These are phyloP conservation scores for Breviolum minutum DNA, from an alignment of 73 alveolate genomes.

Conservation along the genomic window DNA sequence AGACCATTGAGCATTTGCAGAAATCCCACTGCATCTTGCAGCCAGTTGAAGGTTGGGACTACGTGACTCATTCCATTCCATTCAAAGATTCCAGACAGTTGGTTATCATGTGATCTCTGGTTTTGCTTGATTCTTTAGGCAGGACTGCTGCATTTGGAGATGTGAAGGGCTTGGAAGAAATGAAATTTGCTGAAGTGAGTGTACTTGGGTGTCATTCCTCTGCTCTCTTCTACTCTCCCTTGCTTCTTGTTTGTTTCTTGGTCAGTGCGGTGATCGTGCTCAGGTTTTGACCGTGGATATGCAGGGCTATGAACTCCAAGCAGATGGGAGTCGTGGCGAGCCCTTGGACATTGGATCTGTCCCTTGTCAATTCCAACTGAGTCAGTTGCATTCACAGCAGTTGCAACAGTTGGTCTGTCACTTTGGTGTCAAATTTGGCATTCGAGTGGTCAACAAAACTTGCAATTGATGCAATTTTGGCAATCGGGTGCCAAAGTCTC, in stretches of 20 bases:
- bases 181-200: background rate
- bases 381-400: background rate
- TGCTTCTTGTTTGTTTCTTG: background rate
- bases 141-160: background rate
- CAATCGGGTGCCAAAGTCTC: no score
- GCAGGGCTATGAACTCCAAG: conserved; percentile 82
- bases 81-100: background rate
- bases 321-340: conserved; percentile 45
- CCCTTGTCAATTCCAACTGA: background rate
- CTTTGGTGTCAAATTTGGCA: background rate
- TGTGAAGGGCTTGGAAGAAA: background rate
- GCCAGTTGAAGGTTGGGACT: conserved; percentile 51
- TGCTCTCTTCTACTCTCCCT: background rate
- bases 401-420: background rate
- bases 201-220: background rate
- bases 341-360: conserved; percentile 44
- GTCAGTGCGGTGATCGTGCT: background rate
- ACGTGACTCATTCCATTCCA: background rate
- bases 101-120: background rate
- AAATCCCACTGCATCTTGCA: background rate
- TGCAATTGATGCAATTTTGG: background rate
- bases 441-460: background rate
- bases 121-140: background rate
- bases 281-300: conserved; percentile 55
- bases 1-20: conserved; percentile 52